These are phyloP conservation scores for Polyporus arcularius DNA, from an alignment of 768 basidiomycete species.

Conservation along the genomic window DNA sequence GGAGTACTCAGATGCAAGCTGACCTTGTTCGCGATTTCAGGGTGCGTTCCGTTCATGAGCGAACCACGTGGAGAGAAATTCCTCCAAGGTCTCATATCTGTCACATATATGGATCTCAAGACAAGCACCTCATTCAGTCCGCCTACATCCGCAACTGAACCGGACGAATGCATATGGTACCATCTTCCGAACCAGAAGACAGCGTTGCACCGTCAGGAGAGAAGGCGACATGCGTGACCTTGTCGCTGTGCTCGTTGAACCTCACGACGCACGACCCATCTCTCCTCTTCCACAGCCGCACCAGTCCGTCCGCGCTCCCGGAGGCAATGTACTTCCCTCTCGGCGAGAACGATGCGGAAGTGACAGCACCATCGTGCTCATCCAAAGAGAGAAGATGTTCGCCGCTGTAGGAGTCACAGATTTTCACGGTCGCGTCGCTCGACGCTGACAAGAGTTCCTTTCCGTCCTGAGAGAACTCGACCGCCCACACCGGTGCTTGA, in stretches of 20 bases:
- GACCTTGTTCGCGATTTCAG: too few relatives aligned
- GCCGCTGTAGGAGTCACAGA: too few relatives aligned
- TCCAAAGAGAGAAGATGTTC: background rate
- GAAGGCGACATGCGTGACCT: conserved; percentile 24
- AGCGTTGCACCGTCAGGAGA: conserved; percentile 31
- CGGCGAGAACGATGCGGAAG: conserved; percentile 20
- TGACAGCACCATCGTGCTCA: conserved; percentile 1
- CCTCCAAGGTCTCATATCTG: too few relatives aligned
- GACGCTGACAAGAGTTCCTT: too few relatives aligned
- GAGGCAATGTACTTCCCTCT: conserved; percentile 29
- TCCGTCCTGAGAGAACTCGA: too few relatives aligned
- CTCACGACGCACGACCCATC: conserved; percentile 9
- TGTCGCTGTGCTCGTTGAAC: conserved; percentile 20
- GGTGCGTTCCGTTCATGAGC: too few relatives aligned
- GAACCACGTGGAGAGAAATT: too few relatives aligned
- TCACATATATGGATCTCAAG: background rate
- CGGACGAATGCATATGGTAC: conserved; percentile 30
- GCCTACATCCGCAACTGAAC: background rate
- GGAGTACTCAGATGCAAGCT: too few relatives aligned
- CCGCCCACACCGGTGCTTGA: too few relatives aligned
- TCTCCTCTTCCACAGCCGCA: conserved; percentile 29
- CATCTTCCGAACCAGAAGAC: conserved; percentile 31
- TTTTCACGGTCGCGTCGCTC: too few relatives aligned
- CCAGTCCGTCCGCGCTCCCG: conserved; percentile 27
- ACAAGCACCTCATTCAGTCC: background rate